Base-by-base conservation (phyloP, 768 basidiomycete species). In the Mycena capillaripes region DNA sequence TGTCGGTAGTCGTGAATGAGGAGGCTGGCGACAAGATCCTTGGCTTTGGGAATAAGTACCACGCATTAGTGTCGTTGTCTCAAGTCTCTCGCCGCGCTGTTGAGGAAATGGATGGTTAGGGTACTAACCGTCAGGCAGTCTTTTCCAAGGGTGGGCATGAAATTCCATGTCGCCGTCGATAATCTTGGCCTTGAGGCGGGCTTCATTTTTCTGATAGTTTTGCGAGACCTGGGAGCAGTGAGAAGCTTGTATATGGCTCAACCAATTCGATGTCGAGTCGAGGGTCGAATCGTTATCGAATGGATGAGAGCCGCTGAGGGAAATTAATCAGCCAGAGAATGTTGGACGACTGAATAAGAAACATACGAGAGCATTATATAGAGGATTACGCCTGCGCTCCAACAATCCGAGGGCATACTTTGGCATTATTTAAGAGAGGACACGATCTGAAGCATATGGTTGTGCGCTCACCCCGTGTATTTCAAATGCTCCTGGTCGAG, bases 381-480 rank as follows among this genome's bases (percentile, higher is more conserved):
- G 61, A 96, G 82, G 62, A 94, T 90, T 7, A 95, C 88, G 7
- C 95, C 95, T 16, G 92, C 89, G 75, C 95, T 95, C 95, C 95
- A 96, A 76, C 95, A 96, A 80, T 96, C 95, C 3, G 94, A 88
- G n/a, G 94, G 93, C 92, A 95, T 92, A 23, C 94, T 94, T 81
- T 67, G 70, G 46, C 46, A 16, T 23, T 55, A 17, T 71, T 50
- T 42, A 58, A 38, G 38, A 10, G 38, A 2, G 16, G 3, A 38
- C 38, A 38, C 9, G 16, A n/a, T n/a, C n/a, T n/a, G 38, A 38
- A 16, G 7, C 10, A 2, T 38, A 38, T 16, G 7, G 16, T 38
- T 38, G 21, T 34, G 44, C 23, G 56, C 74, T 42, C 76, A 87
- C 89, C 88, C 88, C 32, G 86, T 81, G 75, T 95, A 95, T 60